phyloP scores from a whole-genome alignment of 148 eudicot genomes.

The Mesembryanthemum crystallinum region DNA sequence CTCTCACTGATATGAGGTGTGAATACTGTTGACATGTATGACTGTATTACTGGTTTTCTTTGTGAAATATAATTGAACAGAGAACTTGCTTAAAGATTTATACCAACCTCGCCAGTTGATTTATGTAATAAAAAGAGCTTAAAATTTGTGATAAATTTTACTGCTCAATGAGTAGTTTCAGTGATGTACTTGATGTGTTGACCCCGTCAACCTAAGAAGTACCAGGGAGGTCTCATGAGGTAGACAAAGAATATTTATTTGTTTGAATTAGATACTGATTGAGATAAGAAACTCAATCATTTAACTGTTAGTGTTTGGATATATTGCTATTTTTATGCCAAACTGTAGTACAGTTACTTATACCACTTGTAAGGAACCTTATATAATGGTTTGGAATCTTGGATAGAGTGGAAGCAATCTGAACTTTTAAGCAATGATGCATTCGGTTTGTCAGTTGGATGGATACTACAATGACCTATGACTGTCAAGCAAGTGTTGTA shows the following conservation, averaged over 20 bases:
- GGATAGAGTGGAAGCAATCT: background rate
- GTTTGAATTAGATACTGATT: background rate
- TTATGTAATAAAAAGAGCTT: background rate
- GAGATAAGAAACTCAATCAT: background rate
- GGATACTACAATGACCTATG: background rate
- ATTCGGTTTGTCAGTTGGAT: background rate
- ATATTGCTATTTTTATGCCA: background rate
- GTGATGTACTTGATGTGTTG: background rate
- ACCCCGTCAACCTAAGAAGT: background rate
- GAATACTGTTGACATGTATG: background rate
- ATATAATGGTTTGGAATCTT: conserved; percentile 4
- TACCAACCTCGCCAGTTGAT: background rate
- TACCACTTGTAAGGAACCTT: background rate
- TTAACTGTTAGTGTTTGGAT: background rate
- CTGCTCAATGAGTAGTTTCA: background rate
- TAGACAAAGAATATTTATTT: conserved; percentile 1
- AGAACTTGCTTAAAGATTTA: background rate
- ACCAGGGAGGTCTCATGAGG: background rate
- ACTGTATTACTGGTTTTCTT: background rate
- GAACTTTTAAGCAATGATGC: background rate
- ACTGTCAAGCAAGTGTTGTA: background rate
- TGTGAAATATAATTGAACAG: too few species aligned
- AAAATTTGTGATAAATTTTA: background rate
- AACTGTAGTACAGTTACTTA: background rate
- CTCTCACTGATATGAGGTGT: background rate